These are phyloP conservation scores for Psilocybe cubensis DNA, from an alignment of 768 basidiomycete species.

Conservation along the genomic window DNA sequence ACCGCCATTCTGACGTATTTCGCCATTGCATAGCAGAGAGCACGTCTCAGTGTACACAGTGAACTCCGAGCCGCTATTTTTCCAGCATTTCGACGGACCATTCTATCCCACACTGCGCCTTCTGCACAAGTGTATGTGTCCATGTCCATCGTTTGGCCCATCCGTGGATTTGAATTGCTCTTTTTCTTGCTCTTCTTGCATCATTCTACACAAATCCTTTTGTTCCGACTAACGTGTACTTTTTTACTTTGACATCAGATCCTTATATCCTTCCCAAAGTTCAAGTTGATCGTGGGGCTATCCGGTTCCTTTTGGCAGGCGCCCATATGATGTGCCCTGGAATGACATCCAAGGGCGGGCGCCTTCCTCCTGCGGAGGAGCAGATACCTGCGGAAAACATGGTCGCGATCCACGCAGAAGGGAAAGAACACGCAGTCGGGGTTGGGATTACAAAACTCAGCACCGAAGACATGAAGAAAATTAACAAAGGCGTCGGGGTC, in stretches of 20 bases:
- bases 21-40: slow-evolving; percentile 73
- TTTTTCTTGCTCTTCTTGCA: slow-evolving; percentile 1
- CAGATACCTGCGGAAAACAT: slow-evolving; percentile 71
- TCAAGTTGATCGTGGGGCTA: slow-evolving; percentile 93
- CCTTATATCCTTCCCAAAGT: slow-evolving; percentile 89
- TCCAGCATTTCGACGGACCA: slow-evolving; percentile 96
- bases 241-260: slow-evolving; percentile 53
- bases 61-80: slow-evolving; percentile 85
- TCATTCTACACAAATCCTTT: background rate
- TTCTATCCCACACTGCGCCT: slow-evolving; percentile 87
- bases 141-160: slow-evolving; percentile 2
- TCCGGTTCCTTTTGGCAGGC: slow-evolving; percentile 93
- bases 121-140: slow-evolving; percentile 84
- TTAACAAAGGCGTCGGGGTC: slow-evolving; percentile 91
- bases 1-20: slow-evolving; percentile 21
- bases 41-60: slow-evolving; percentile 93
- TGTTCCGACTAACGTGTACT: slow-evolving; percentile 9
- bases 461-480: slow-evolving; percentile 86
- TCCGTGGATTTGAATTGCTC: slow-evolving; percentile 5
- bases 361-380: slow-evolving; percentile 73
- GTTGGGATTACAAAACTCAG: slow-evolving; percentile 82
- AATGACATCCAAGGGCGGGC: slow-evolving; percentile 89
- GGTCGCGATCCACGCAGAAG: slow-evolving; percentile 95
- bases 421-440: slow-evolving; percentile 90
- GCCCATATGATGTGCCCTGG: slow-evolving; percentile 99